Base-by-base conservation (phyloP, 2,329 filamentous ascomycete species). In the Mariannaea sp. region DNA sequence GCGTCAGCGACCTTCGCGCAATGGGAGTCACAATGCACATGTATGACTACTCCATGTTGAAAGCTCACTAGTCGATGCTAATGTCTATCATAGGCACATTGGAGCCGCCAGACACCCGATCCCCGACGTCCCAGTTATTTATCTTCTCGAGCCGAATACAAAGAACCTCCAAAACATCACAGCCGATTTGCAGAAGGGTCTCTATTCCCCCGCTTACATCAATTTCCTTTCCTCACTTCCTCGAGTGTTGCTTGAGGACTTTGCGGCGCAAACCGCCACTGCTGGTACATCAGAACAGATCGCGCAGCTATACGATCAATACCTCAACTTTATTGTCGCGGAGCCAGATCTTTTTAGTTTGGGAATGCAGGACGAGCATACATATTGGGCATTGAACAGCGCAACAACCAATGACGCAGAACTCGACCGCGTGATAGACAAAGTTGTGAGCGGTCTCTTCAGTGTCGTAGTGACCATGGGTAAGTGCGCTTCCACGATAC, bases 391-490 rank as follows among this genome's bases (percentile, higher is more conserved):
- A n/a, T 79, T 99, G 68, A 97, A 97, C 75, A 97, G 92, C 72
- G 89, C 89, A 13, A 87, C 90, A 68, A 96, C 92, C 3, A 90
- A 88, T 60, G 94, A 97, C 65, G 90, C 94, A 54, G 89, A 94
- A 68, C 81, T 99, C 49, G 94, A 97, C 67, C 79, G 82, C 46
- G 86, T 94, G 30, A 84, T 99, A 26, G 93, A 99, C 71, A 86
- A 87, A 62, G 93, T 97, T 59, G 94, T 99, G 44, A 95, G 89
- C 66, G 94, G 94, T 1, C 77, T 99, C n/a, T 99, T 97, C 75
- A 97, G 92, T 59, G 94, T 99, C 42, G 88, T 94, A 55, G 94
- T 96, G n/a, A 99, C 94, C 5, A 96, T 97, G 91, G 93, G 92
- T 88, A 79, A 53, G 79, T 61, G 8, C 2, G 2, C 29, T 7